A percentile compares a stretch with the other conserved stretches of the same genome.
Conservation (phyloP, 2,329 filamentous ascomycete genomes). For the Paecilomyces fulvus region DNA sequence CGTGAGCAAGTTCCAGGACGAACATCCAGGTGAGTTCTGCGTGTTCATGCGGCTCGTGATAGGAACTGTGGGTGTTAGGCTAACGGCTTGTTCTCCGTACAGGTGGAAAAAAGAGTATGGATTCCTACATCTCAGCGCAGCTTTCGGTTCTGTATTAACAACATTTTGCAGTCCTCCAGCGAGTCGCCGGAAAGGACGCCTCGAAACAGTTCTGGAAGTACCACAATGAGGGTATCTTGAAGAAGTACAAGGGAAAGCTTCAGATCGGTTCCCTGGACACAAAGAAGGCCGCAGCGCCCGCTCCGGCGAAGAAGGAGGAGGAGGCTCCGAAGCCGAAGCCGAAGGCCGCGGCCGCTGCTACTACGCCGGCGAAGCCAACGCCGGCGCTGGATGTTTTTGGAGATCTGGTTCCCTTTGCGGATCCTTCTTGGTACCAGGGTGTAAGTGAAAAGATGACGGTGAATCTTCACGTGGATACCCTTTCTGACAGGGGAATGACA, state of each 20-base stretch:
- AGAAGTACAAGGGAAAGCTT: slow-evolving; percentile 54
- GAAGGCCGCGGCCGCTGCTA: slow-evolving; percentile 29
- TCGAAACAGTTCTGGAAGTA: slow-evolving; percentile 63
- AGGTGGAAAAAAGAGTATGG: slow-evolving; percentile 64
- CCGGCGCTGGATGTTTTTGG: slow-evolving; percentile 80
- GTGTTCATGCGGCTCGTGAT: background rate
- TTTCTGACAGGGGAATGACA: slow-evolving; percentile 27
- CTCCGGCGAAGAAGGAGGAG: slow-evolving; percentile 41
- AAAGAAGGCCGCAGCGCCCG: slow-evolving; percentile 59
- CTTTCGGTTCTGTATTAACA: background rate
- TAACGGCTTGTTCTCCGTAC: slow-evolving; percentile 1
- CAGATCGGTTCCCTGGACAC: slow-evolving; percentile 69
- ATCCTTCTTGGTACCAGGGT: slow-evolving; percentile 90
- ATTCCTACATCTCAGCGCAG: slow-evolving; percentile 2
- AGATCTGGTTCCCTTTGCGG: slow-evolving; percentile 78
- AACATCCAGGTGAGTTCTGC: slow-evolving; percentile 54
- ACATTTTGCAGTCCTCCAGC: slow-evolving; percentile 46
- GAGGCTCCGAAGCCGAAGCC: slow-evolving; percentile 51
- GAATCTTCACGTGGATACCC: background rate
- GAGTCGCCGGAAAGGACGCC: slow-evolving; percentile 58
- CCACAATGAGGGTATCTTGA: slow-evolving; percentile 52
- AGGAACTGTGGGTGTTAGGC: background rate
- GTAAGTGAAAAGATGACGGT: slow-evolving; percentile 46
- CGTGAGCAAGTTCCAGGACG: slow-evolving; percentile 77
- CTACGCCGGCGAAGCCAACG: slow-evolving; percentile 43